Base-by-base conservation (phyloP, 2,329 filamentous ascomycete genomes). In the Gnomoniopsis smithogilvyi region DNA sequence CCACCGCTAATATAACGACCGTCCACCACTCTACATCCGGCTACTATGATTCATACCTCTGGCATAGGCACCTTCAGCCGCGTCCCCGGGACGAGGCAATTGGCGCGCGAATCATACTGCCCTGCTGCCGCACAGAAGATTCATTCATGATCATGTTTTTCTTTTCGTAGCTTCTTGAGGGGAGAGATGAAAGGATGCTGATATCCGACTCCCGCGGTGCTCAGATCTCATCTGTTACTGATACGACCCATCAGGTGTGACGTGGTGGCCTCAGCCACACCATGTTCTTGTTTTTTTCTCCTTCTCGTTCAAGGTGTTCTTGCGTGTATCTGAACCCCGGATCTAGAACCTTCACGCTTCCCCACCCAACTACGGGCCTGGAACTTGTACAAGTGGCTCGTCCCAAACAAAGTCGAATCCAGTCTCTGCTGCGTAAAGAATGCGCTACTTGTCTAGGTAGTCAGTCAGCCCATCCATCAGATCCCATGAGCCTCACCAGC, bases 21-120 rank as follows among this genome's bases (percentile, higher is more conserved):
- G 36, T 36, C 22, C 24, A 26, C 34, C 24, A 36, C 34, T 30
- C 2, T 43, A 22, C 19, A 22, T 51, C 49, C 17, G 49, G 19
- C 33, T 30, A 30, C 26, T 30, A 30, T 30, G 26, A 30, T 30
- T 30, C 26, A 30, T 51, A 26, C 24, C 34, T 41, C 11, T 41
- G 19, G 12, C 22, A 34, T 17, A 15, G 30, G 49, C 10, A 34
- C 8, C 10, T 15, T 34, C 7, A 50, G 48, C 36, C 50, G 19
- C n/a, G 10, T 34, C n/a, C 34, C n/a, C 36, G 48, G 48, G 34
- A 14, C 21, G 48, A 30, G 48, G 15, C 21, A n/a, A 52, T 30
- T 52, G 26, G 55, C 55, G 55, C 55, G 52, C 55, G 48, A 58
- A 58, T 52, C 49, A 51, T 21, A 8, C 34, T n/a, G n/a, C 43